A percentile compares a stretch with the other conserved stretches of the same genome.
Evolutionary conservation across 306 rosid species (phyloP).

Genomic region (Dryas drummondii): DNA sequence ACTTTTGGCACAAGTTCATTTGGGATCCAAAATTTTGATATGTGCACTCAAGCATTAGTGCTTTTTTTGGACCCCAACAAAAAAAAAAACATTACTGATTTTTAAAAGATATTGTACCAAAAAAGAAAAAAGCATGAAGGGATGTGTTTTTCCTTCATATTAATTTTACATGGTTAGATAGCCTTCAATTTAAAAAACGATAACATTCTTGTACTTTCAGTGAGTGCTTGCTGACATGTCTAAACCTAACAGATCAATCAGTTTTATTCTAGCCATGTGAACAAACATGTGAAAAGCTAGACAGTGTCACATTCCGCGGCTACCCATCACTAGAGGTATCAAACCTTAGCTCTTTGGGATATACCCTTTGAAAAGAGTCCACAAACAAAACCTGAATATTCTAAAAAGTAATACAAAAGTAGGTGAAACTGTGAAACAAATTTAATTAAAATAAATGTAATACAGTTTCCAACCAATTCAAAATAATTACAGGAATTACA

Average conservation of each 20-base stretch:
- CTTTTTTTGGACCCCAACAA: too few species aligned
- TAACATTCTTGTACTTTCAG: neutral
- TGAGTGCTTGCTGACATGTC: neutral
- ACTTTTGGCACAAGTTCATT: too few species aligned
- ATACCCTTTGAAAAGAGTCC: neutral
- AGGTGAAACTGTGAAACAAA: neutral
- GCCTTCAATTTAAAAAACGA: too few species aligned
- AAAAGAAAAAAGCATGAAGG: too few species aligned
- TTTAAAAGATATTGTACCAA: too few species aligned
- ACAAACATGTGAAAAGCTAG: neutral
- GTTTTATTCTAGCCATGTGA: neutral
- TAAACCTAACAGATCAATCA: neutral
- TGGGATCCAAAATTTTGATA: too few species aligned
- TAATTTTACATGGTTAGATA: too few species aligned
- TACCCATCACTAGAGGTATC: neutral
- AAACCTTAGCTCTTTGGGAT: neutral
- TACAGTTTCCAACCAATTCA: neutral
- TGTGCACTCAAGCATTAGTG: too few species aligned
- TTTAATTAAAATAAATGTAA: neutral
- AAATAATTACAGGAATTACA: neutral
- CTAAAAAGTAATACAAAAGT: too few species aligned
- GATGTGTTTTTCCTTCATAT: too few species aligned
- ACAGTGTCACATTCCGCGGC: constrained; percentile 1
- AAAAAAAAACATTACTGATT: too few species aligned
- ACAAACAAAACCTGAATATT: neutral